Base-by-base conservation (phyloP, 192 early-diverging fungal species). In the Spinellus fusiger region DNA sequence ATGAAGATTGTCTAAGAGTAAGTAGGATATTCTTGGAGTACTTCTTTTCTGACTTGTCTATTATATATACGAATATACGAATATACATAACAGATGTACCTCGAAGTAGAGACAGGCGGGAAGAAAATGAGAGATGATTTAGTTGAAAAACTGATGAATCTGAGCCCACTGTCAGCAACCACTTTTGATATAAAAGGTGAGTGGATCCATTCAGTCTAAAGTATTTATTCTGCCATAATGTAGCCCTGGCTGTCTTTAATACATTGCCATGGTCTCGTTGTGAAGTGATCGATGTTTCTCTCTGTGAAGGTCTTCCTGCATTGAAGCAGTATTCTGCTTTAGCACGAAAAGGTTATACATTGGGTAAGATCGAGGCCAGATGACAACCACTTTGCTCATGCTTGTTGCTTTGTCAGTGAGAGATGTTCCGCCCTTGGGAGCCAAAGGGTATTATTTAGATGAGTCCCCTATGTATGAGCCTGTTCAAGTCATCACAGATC, bases 1-100 rank as follows among this genome's bases (percentile, higher is more conserved):
- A 95, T 69, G 73, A 83, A 18, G 97, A 99, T 73, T 65, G 89
- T 13, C 68, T 77, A 23, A n/a, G n/a, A n/a, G n/a, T 56, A 66
- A 31, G 77, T 86, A 70, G 18, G 38, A 34, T 4, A 37, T 13
- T 37, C 35, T 37, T 6, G 35, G 7, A 9, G 35, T 13, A n/a
- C n/a, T n/a, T n/a, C n/a, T n/a, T n/a, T n/a, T n/a, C n/a, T n/a
- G n/a, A n/a, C n/a, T n/a, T n/a, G n/a, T n/a, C n/a, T n/a, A n/a
- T n/a, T n/a, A n/a, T n/a, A n/a, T n/a, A n/a, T n/a, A n/a, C n/a
- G n/a, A n/a, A n/a, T n/a, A n/a, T n/a, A n/a, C n/a, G n/a, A n/a
- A n/a, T n/a, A n/a, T n/a, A n/a, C n/a, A n/a, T 67, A 62, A 50
- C 49, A 68, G 35, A 77, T 46, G 70, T 84, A 84, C 55, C 47